phyloP scores from a whole-genome alignment of 805 yeast species.

The Jamesozyma piceae region DNA sequence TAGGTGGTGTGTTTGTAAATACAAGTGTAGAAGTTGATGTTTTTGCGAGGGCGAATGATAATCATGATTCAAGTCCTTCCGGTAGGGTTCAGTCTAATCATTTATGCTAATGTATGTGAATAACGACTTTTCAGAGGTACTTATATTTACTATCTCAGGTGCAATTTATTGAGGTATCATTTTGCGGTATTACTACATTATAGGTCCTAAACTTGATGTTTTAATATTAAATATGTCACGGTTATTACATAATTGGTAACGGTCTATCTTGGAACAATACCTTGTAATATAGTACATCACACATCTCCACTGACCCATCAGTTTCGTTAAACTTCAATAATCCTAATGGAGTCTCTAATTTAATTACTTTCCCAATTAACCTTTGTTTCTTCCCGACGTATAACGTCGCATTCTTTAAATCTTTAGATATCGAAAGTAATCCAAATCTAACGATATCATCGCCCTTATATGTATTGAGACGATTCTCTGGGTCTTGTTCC shows the following conservation, averaged over 20 bases:
- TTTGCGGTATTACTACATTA: too few relatives aligned
- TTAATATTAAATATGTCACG: too few relatives aligned
- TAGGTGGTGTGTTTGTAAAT: too few relatives aligned
- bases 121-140: too few relatives aligned
- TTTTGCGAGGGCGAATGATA: too few relatives aligned
- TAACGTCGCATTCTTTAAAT: constrained; percentile 40
- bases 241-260: constrained; percentile 58
- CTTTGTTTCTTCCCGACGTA: constrained; percentile 64
- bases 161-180: too few relatives aligned
- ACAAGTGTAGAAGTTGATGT: too few relatives aligned
- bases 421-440: constrained; percentile 14
- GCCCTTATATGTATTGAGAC: constrained; percentile 13
- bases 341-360: constrained; percentile 57
- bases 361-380: constrained; percentile 49
- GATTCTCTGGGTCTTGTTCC: constrained; percentile 10
- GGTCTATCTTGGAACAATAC: constrained; percentile 61
- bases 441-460: constrained; percentile 22
- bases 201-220: too few relatives aligned
- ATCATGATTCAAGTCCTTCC: too few relatives aligned
- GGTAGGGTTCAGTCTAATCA: too few relatives aligned
- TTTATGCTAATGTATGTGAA: too few relatives aligned
- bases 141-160: too few relatives aligned
- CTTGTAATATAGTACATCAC: constrained; percentile 52
- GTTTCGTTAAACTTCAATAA: constrained; percentile 37
- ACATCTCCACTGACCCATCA: constrained; percentile 36